Evolutionary conservation across 768 basidiomycete genomes (phyloP).

Genomic region (Mycena galericulata): DNA sequence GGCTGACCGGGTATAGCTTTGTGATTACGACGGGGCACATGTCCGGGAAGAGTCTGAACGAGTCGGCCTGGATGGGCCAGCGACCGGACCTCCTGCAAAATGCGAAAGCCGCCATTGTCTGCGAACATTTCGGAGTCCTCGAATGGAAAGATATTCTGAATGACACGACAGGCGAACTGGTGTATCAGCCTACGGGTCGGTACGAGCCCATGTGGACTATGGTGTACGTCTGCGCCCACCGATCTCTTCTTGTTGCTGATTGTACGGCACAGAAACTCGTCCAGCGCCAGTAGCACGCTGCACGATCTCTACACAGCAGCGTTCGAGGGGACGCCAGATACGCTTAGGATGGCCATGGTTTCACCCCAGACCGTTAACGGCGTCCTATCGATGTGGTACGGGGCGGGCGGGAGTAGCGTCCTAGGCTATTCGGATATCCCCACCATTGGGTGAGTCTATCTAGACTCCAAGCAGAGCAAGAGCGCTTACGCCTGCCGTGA

Average conservation of each 20-base stretch:
- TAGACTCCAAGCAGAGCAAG: not conserved
- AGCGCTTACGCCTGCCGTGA: not conserved
- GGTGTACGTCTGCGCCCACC: slow-evolving; percentile 35
- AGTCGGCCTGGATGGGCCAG: slow-evolving; percentile 44
- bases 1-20: slow-evolving; percentile 33
- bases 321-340: slow-evolving; percentile 41
- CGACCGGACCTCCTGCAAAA: slow-evolving; percentile 39
- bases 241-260: not conserved
- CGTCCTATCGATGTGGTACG: slow-evolving; percentile 40
- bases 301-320: slow-evolving; percentile 43
- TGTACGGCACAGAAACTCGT: slow-evolving; percentile 37
- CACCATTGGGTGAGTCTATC: slow-evolving; percentile 41
- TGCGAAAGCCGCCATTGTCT: slow-evolving; percentile 45
- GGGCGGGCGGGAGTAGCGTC: slow-evolving; percentile 45
- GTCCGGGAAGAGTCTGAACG: slow-evolving; percentile 44
- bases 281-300: slow-evolving; percentile 36
- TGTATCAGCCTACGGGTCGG: slow-evolving; percentile 42
- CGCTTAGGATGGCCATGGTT: slow-evolving; percentile 45
- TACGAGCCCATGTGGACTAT: slow-evolving; percentile 50
- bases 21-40: slow-evolving; percentile 46
- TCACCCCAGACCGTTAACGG: slow-evolving; percentile 42
- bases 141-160: slow-evolving; percentile 47
- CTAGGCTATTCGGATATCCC: slow-evolving; percentile 43
- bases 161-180: slow-evolving; percentile 33
- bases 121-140: slow-evolving; percentile 47